These are phyloP conservation scores for Hygrophoropsis aurantiaca DNA, from an alignment of 768 basidiomycete genomes.

Conservation along the genomic window DNA sequence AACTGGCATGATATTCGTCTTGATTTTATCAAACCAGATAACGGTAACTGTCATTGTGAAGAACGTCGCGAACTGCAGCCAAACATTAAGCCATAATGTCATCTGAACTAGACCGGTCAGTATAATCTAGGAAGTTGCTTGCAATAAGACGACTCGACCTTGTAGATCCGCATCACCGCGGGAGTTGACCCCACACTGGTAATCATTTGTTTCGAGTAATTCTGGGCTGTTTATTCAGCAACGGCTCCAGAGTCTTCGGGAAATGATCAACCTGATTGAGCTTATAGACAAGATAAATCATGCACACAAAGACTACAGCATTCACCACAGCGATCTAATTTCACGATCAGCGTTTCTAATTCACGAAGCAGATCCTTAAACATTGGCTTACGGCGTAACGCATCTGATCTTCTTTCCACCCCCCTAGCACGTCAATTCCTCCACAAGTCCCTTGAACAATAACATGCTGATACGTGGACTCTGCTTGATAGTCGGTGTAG, in stretches of 20 bases:
- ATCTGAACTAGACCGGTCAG: constrained; percentile 30
- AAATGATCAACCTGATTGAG: constrained; percentile 38
- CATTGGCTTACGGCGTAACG: constrained; percentile 33
- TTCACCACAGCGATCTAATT: constrained; percentile 42
- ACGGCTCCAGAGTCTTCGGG: not conserved
- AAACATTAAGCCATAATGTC: constrained; percentile 48
- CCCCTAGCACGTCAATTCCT: constrained; percentile 39
- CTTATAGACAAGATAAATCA: constrained; percentile 38
- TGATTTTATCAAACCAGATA: constrained; percentile 52
- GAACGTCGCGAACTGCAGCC: constrained; percentile 48
- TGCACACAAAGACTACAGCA: constrained; percentile 33
- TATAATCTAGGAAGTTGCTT: not conserved
- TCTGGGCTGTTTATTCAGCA: constrained; percentile 20
- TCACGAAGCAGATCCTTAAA: too few species aligned
- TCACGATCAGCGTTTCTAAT: too few species aligned
- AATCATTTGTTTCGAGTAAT: constrained; percentile 47
- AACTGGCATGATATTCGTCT: constrained; percentile 33
- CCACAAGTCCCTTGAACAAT: constrained; percentile 40
- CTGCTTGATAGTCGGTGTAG: constrained; percentile 28
- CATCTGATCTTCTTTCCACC: constrained; percentile 38
- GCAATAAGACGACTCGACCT: constrained; percentile 27
- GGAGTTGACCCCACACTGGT: constrained; percentile 49
- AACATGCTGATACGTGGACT: constrained; percentile 30
- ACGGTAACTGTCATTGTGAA: constrained; percentile 46
- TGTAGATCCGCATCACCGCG: constrained; percentile 45